Conservation (phyloP, 2,329 filamentous ascomycete species). For the Verticillium longisporum region DNA sequence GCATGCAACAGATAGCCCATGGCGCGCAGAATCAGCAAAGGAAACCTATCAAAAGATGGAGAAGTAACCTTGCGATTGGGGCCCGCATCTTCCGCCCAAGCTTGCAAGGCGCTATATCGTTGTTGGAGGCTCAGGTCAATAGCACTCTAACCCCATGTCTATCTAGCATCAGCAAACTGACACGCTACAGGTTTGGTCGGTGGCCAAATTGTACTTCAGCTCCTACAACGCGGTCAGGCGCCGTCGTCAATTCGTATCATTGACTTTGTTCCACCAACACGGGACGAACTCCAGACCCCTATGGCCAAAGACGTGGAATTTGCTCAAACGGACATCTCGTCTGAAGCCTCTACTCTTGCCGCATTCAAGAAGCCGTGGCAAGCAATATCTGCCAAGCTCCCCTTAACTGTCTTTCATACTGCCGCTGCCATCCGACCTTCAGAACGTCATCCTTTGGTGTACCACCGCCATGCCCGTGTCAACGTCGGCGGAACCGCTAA, state of each 20-base stretch:
- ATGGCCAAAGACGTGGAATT: slow-evolving; percentile 30
- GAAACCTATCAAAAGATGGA: slow-evolving; percentile 26
- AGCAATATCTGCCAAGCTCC: slow-evolving; percentile 27
- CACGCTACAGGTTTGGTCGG: slow-evolving; percentile 42
- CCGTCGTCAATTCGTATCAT: slow-evolving; percentile 45
- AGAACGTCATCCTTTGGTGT: slow-evolving; percentile 37
- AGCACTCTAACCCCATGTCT: neutral
- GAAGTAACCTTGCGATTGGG: slow-evolving; percentile 29
- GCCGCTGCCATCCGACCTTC: slow-evolving; percentile 45
- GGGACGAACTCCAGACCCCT: slow-evolving; percentile 31
- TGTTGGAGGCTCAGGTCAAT: slow-evolving; percentile 38
- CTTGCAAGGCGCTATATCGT: slow-evolving; percentile 35
- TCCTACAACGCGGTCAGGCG: slow-evolving; percentile 44
- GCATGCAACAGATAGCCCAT: slow-evolving; percentile 18
- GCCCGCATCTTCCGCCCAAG: slow-evolving; percentile 28
- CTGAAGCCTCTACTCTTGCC: slow-evolving; percentile 29
- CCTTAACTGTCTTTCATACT: slow-evolving; percentile 51
- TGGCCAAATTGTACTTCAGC: slow-evolving; percentile 45
- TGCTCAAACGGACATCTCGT: slow-evolving; percentile 42
- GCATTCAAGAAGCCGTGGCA: slow-evolving; percentile 44
- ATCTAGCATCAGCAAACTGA: neutral
- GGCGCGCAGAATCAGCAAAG: slow-evolving; percentile 27
- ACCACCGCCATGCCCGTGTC: slow-evolving; percentile 36
- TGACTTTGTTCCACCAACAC: slow-evolving; percentile 38
- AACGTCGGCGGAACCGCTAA: slow-evolving; percentile 45